These are phyloP conservation scores for Lactarius quietus DNA, from an alignment of 768 basidiomycete genomes.

Conservation along the genomic window DNA sequence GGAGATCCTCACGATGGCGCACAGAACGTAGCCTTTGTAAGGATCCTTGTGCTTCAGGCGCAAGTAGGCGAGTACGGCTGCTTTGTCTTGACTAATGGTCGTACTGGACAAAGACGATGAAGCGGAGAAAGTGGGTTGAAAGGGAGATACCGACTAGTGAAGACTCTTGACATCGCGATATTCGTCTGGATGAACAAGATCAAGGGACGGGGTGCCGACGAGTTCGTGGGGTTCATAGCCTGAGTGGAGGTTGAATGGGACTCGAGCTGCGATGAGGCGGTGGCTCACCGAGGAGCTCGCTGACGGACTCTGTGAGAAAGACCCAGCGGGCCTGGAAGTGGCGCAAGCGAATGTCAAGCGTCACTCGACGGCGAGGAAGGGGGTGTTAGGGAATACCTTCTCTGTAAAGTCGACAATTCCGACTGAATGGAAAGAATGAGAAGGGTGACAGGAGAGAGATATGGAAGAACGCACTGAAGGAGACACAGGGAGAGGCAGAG, in stretches of 20 bases:
- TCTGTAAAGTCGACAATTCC: constrained; percentile 80
- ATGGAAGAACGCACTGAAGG: constrained; percentile 60
- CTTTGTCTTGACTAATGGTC: constrained; percentile 75
- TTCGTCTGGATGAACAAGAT: constrained; percentile 81
- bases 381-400: constrained; percentile 44
- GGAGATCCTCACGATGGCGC: constrained; percentile 58
- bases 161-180: constrained; percentile 59
- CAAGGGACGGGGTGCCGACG: constrained; percentile 61
- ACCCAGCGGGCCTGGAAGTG: constrained; percentile 56
- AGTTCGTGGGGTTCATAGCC: constrained; percentile 74
- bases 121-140: background rate
- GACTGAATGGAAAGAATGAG: constrained; percentile 40
- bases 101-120: constrained; percentile 42
- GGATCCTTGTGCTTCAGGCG: constrained; percentile 79
- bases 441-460: constrained; percentile 15
- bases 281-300: constrained; percentile 55
- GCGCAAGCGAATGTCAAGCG: background rate
- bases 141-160: constrained; percentile 53
- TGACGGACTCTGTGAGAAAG: constrained; percentile 62
- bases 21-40: constrained; percentile 69
- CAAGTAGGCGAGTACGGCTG: constrained; percentile 72
- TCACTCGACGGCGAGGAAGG: constrained; percentile 22
- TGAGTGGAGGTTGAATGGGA: constrained; percentile 30
- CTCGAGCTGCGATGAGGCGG: background rate
- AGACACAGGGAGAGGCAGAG: constrained; percentile 49